Conservation (phyloP, 2,329 filamentous ascomycete species). For the Ploettnerulaceae sp. region DNA sequence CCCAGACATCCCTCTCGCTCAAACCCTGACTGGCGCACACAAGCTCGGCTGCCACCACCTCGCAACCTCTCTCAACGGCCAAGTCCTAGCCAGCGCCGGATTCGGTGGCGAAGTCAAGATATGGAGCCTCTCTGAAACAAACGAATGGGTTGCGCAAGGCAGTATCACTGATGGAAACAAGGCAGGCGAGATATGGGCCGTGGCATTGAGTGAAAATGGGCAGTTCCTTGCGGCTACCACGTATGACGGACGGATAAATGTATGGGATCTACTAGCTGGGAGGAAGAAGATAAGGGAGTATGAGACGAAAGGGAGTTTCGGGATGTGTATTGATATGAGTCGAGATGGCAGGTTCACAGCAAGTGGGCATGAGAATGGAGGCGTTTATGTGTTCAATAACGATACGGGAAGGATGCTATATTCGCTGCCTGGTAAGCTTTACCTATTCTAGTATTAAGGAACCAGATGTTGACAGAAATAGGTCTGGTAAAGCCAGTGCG, state of each 20-base stretch:
- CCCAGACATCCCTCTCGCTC: conserved; percentile 68
- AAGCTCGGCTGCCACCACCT: conserved; percentile 89
- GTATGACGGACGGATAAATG: conserved; percentile 80
- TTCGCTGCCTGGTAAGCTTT: conserved; percentile 67
- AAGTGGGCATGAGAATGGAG: conserved; percentile 87
- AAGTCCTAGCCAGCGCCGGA: conserved; percentile 73
- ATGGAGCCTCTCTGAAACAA: conserved; percentile 62
- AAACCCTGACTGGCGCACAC: conserved; percentile 77
- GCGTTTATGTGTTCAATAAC: conserved; percentile 93
- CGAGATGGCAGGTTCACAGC: conserved; percentile 79
- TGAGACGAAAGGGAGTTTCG: conserved; percentile 90
- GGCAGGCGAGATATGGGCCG: conserved; percentile 76
- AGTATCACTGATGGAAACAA: conserved; percentile 50
- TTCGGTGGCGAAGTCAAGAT: conserved; percentile 86
- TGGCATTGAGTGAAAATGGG: conserved; percentile 80
- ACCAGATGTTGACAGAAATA: conserved; percentile 34
- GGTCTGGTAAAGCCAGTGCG: conserved; percentile 85
- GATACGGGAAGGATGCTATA: conserved; percentile 79
- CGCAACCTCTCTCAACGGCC: conserved; percentile 63
- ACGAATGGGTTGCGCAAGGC: conserved; percentile 48
- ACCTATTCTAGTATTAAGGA: not conserved
- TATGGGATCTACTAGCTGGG: conserved; percentile 66
- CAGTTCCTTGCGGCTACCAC: conserved; percentile 82
- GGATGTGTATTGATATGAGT: conserved; percentile 77
- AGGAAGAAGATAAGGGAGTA: conserved; percentile 70